Conservation (phyloP, 345 rosid species). For the Ailanthus altissimus region DNA sequence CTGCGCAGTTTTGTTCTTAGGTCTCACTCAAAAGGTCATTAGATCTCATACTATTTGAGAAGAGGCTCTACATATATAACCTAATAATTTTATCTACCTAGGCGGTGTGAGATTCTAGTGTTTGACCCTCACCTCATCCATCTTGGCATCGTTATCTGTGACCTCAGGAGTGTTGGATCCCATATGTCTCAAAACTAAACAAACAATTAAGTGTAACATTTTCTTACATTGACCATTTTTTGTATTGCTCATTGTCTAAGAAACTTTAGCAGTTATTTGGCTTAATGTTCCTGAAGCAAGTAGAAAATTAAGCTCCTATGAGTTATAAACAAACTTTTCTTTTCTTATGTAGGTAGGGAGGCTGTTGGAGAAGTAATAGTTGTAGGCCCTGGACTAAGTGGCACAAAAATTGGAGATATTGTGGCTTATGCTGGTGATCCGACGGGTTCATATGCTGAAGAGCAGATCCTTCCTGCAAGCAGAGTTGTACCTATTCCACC, state of each 20-base stretch:
- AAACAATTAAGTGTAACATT: background rate
- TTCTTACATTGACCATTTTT: background rate
- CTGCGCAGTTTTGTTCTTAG: no score
- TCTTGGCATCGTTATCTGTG: no score
- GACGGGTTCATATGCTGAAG: conserved; percentile 88
- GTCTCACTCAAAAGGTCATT: no score
- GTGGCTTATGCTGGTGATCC: conserved; percentile 81
- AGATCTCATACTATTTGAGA: no score
- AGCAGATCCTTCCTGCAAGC: conserved; percentile 79
- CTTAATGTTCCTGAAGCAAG: background rate
- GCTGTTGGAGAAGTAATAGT: conserved; percentile 33
- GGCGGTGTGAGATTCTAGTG: no score
- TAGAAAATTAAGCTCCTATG: background rate
- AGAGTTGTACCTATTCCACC: conserved; percentile 86
- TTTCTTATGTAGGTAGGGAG: conserved; percentile 59
- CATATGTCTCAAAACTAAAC: no score
- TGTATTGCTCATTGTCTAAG: background rate
- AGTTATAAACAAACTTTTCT: background rate
- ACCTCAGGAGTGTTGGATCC: no score
- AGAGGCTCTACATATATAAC: no score
- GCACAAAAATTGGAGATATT: conserved; percentile 73
- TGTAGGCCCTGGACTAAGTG: conserved; percentile 83
- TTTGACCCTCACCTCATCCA: no score
- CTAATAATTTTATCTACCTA: no score
- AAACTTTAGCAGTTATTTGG: background rate